Conservation (phyloP, 108 stramenopile genomes). For the Nannochloropsis gaditana region DNA sequence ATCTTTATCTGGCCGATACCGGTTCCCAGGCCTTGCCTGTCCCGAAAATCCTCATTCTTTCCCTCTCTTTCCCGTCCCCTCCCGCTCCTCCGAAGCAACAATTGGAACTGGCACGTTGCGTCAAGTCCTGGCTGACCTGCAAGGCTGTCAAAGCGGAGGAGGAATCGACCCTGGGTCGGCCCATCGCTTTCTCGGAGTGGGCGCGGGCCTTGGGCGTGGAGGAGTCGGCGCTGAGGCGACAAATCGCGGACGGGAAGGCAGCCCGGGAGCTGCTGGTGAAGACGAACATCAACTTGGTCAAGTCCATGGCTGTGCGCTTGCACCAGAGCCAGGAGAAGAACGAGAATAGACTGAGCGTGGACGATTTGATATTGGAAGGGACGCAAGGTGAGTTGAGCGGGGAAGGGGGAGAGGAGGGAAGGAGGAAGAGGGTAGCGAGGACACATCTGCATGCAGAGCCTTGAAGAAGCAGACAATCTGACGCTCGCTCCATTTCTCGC, state of each 20-base stretch:
- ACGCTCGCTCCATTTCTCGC: neutral
- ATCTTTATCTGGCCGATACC: neutral
- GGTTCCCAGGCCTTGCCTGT: too few relatives aligned
- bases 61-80: neutral
- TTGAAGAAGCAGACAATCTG: neutral
- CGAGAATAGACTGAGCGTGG: constrained; percentile 71
- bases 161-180: neutral
- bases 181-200: neutral
- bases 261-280: constrained; percentile 83
- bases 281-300: constrained; percentile 86
- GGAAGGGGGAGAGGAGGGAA: neutral
- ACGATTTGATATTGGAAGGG: constrained; percentile 90
- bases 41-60: neutral
- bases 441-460: neutral
- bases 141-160: neutral
- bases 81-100: neutral
- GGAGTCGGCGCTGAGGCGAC: neutral
- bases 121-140: neutral
- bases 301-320: constrained; percentile 75
- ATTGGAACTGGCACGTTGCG: neutral
- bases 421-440: neutral
- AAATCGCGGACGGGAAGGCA: constrained; percentile 25
- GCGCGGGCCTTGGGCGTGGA: neutral
- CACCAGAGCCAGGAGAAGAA: constrained; percentile 42
- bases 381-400: constrained; percentile 78